Percentiles rank a stretch among this genome's conserved stretches.
phyloP scores from a whole-genome alignment of 2,329 filamentous ascomycete species.

The Trichophyton rubrum region DNA sequence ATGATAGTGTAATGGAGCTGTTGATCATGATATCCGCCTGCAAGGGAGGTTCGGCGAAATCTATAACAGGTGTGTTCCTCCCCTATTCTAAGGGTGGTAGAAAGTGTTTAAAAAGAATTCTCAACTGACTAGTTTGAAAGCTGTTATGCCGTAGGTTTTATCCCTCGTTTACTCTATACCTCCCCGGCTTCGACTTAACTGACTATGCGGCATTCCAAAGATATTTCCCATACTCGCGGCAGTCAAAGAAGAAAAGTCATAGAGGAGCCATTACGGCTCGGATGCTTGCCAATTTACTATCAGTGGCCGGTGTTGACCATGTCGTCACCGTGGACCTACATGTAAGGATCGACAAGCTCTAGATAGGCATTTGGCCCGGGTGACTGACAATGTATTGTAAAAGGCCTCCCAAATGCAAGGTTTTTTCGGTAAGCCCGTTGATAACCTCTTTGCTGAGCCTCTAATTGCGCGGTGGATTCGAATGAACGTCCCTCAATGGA shows the following conservation, averaged over 20 bases:
- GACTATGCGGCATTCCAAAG: conserved; percentile 18
- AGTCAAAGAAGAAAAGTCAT: conserved; percentile 98
- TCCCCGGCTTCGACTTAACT: too few relatives aligned
- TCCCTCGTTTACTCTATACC: background rate
- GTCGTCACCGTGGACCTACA: conserved; percentile 96
- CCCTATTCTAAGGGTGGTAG: background rate
- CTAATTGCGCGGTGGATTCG: conserved; percentile 93
- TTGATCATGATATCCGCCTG: conserved; percentile 98
- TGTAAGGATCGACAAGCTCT: conserved; percentile 32
- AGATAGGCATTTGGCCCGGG: background rate
- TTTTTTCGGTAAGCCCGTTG: conserved; percentile 94
- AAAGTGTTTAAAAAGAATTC: background rate
- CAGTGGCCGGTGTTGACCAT: conserved; percentile 90
- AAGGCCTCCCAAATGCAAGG: conserved; percentile 94
- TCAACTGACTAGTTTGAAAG: conserved; percentile 20
- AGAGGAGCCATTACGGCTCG: conserved; percentile 90
- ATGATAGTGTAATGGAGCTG: conserved; percentile 98
- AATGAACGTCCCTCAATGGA: conserved; percentile 76
- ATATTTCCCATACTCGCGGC: conserved; percentile 98
- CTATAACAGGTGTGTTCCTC: conserved; percentile 66
- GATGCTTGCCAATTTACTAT: conserved; percentile 90
- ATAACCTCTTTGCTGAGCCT: conserved; percentile 93
- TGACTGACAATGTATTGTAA: background rate
- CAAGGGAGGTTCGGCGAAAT: conserved; percentile 93
- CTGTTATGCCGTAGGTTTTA: conserved; percentile 37